Percentiles rank a stretch among this genome's conserved stretches.
Conservation (phyloP, 2,329 filamentous ascomycete genomes). For the Coccinonectria pachysandricola region DNA sequence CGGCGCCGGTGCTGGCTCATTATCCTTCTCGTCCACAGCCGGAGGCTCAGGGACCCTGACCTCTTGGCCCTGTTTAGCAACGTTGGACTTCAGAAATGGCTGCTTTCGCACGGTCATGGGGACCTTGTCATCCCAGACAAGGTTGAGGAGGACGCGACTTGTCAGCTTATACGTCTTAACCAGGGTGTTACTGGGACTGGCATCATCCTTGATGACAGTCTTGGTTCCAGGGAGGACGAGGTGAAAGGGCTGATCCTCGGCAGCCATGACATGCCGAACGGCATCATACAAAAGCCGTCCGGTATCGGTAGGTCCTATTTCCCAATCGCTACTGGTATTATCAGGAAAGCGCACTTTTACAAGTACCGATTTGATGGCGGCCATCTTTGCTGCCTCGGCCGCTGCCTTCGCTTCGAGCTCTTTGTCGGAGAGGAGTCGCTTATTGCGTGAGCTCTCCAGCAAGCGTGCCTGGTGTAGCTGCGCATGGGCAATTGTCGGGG, state of each 20-base stretch:
- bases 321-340: constrained; percentile 64
- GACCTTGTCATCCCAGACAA: constrained; percentile 61
- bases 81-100: constrained; percentile 47
- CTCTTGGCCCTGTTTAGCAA: constrained; percentile 53
- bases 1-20: constrained; percentile 12
- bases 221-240: constrained; percentile 54
- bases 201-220: constrained; percentile 36
- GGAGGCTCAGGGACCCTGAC: constrained; percentile 53
- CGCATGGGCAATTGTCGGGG: constrained; percentile 64
- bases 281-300: constrained; percentile 63
- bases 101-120: constrained; percentile 42
- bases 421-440: constrained; percentile 68
- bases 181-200: constrained; percentile 42
- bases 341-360: constrained; percentile 85
- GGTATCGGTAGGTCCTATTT: constrained; percentile 58
- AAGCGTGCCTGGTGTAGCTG: constrained; percentile 64
- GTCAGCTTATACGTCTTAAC: constrained; percentile 63
- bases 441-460: constrained; percentile 54
- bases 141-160: constrained; percentile 62
- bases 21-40: constrained; percentile 29
- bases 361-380: constrained; percentile 55
- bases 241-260: constrained; percentile 56
- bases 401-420: constrained; percentile 64
- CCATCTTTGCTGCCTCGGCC: constrained; percentile 54
- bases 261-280: constrained; percentile 60